These are phyloP conservation scores for Pichia sp. DNA, from an alignment of 1,139 yeast species.

Conservation along the genomic window DNA sequence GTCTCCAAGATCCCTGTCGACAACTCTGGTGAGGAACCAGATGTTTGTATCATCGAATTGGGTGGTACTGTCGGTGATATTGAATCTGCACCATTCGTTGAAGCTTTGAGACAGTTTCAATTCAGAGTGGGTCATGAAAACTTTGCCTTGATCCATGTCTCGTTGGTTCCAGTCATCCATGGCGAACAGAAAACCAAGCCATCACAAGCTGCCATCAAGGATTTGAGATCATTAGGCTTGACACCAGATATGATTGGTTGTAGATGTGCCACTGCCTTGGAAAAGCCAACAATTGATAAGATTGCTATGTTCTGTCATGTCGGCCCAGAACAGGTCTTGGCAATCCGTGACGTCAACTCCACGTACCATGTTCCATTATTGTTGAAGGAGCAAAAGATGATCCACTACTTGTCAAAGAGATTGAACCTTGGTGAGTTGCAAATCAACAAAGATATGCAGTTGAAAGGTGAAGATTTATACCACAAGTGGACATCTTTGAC, in stretches of 20 bases:
- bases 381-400: slow-evolving; percentile 80
- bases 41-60: slow-evolving; percentile 90
- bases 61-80: slow-evolving; percentile 99
- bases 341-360: slow-evolving; percentile 94
- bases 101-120: slow-evolving; percentile 97
- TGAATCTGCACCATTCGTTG: slow-evolving; percentile 98
- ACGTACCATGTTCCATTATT: slow-evolving; percentile 96
- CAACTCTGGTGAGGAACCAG: slow-evolving; percentile 81
- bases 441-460: slow-evolving; percentile 50
- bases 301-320: slow-evolving; percentile 99
- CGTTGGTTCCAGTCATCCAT: slow-evolving; percentile 93
- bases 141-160: slow-evolving; percentile 94
- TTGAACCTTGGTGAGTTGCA: slow-evolving; percentile 53
- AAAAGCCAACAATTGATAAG: slow-evolving; percentile 79
- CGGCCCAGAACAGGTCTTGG: slow-evolving; percentile 94
- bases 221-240: slow-evolving; percentile 89
- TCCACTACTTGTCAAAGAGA: slow-evolving; percentile 68
- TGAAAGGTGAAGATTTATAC: slow-evolving; percentile 67
- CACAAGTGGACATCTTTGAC: slow-evolving; percentile 79
- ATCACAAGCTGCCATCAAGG: slow-evolving; percentile 98
- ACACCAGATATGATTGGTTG: slow-evolving; percentile 97
- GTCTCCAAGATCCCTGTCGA: slow-evolving; percentile 92
- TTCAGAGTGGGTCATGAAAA: slow-evolving; percentile 92
- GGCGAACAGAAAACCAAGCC: slow-evolving; percentile 99
- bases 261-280: slow-evolving; percentile 85